Evolutionary conservation across 345 rosid species (phyloP).

Genomic region (Pistacia vera): DNA sequence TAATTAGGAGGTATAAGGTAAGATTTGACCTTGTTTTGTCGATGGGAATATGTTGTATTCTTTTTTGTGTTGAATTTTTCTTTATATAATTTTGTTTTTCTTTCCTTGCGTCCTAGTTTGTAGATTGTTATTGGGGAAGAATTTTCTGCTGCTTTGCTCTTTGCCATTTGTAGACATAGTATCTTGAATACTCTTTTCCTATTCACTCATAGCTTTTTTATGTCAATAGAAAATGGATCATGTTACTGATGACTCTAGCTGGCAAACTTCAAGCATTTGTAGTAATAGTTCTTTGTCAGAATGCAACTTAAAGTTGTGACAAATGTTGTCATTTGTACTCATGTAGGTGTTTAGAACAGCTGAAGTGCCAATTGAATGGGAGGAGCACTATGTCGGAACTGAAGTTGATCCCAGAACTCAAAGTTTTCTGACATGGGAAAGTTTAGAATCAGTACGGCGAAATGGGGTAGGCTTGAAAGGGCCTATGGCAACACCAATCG

Average conservation of each 20-base stretch:
- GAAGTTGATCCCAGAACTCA: conserved; percentile 95
- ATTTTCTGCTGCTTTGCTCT: no score
- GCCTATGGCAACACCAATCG: conserved; percentile 99
- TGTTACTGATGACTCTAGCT: background rate
- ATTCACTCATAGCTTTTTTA: background rate
- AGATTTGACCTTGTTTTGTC: background rate
- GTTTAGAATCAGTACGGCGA: conserved; percentile 89
- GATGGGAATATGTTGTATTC: background rate
- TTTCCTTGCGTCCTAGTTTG: background rate
- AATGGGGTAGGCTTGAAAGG: conserved; percentile 96
- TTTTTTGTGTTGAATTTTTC: background rate
- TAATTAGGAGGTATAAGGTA: background rate
- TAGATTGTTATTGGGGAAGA: background rate
- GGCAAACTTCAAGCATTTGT: conserved; percentile 3
- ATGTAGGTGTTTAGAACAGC: conserved; percentile 70
- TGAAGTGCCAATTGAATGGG: conserved; percentile 97
- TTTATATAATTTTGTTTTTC: background rate
- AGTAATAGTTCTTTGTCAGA: background rate
- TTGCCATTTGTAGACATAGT: background rate
- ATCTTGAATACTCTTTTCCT: background rate
- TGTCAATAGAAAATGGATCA: background rate
- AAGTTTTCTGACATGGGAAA: conserved; percentile 97
- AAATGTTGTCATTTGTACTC: background rate
- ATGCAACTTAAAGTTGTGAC: conserved; percentile 4
- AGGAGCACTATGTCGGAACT: conserved; percentile 82